phyloP scores from a whole-genome alignment of 768 basidiomycete species.

The Rubroboletus pulcherrimus region DNA sequence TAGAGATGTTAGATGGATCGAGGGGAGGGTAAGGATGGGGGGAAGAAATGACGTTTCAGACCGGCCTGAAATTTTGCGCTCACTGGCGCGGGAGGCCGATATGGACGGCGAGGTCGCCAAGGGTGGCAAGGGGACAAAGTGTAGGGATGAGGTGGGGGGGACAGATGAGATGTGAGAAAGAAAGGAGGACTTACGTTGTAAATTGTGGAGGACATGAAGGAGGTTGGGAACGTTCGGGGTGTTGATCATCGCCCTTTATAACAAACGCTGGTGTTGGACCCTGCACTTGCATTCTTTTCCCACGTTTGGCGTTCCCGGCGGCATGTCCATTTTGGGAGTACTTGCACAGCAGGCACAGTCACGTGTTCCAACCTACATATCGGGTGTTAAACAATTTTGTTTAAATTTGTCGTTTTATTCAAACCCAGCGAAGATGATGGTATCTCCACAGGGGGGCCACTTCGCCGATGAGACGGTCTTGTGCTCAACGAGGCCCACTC shows the following conservation, averaged over 20 bases:
- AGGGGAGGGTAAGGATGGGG: background rate
- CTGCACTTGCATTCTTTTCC: conserved; percentile 33
- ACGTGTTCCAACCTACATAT: conserved; percentile 23
- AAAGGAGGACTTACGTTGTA: conserved; percentile 32
- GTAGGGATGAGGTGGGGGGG: background rate
- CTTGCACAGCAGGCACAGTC: conserved; percentile 27
- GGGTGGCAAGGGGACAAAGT: background rate
- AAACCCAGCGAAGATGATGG: conserved; percentile 23
- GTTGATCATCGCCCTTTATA: conserved; percentile 41
- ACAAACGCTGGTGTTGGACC: conserved; percentile 33
- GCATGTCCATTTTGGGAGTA: conserved; percentile 27
- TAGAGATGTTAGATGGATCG: conserved; percentile 15
- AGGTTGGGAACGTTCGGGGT: conserved; percentile 36
- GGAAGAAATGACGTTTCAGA: conserved; percentile 1
- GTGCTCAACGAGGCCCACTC: background rate
- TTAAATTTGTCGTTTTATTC: conserved; percentile 9
- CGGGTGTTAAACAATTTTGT: conserved; percentile 12
- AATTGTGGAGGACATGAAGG: conserved; percentile 37
- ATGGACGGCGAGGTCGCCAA: background rate
- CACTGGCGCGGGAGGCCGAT: background rate
- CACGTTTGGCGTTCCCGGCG: conserved; percentile 36
- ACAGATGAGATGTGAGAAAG: background rate
- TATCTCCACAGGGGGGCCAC: conserved; percentile 12
- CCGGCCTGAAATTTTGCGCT: conserved; percentile 26
- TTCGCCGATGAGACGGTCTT: background rate